Percentiles rank a stretch among this genome's conserved stretches.
phyloP scores from a whole-genome alignment of 495 filamentous ascomycete species.

The Trichoderma reesei region DNA sequence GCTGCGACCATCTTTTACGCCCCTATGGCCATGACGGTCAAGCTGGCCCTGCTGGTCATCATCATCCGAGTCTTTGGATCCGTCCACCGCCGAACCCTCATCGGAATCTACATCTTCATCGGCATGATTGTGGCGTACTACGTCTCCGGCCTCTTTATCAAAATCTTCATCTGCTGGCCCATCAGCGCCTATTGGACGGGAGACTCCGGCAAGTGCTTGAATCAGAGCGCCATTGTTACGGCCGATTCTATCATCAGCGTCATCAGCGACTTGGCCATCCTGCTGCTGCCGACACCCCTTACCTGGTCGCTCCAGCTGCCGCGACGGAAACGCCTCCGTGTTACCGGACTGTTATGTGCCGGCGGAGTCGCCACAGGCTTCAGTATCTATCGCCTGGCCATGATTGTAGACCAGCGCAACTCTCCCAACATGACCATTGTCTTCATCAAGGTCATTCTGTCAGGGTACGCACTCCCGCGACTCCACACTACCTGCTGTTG shows the following conservation, averaged over 20 bases:
- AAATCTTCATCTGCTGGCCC: constrained; percentile 31
- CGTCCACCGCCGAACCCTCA: constrained; percentile 29
- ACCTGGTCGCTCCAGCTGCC: constrained; percentile 41
- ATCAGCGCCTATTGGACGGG: constrained; percentile 25
- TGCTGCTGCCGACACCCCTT: constrained; percentile 37
- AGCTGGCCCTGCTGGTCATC: constrained; percentile 39
- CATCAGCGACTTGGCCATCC: constrained; percentile 36
- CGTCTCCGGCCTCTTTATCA: constrained; percentile 24
- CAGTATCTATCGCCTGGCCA: constrained; percentile 35
- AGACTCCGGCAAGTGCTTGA: constrained; percentile 23
- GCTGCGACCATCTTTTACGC: constrained; percentile 30
- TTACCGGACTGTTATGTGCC: constrained; percentile 35
- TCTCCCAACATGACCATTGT: constrained; percentile 30
- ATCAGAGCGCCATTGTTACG: constrained; percentile 34
- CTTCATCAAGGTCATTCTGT: constrained; percentile 35
- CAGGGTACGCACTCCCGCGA: constrained; percentile 28
- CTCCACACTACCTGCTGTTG: too few relatives aligned
- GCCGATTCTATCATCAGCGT: constrained; percentile 41
- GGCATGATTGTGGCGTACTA: constrained; percentile 33
- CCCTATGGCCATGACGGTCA: constrained; percentile 37
- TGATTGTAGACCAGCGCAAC: constrained; percentile 26
- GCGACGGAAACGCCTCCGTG: constrained; percentile 33
- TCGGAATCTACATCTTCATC: constrained; percentile 37
- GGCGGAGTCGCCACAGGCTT: constrained; percentile 38
- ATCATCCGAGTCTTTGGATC: constrained; percentile 36